Conservation (phyloP, 257 asterid species). For the Agastache rugosa region DNA sequence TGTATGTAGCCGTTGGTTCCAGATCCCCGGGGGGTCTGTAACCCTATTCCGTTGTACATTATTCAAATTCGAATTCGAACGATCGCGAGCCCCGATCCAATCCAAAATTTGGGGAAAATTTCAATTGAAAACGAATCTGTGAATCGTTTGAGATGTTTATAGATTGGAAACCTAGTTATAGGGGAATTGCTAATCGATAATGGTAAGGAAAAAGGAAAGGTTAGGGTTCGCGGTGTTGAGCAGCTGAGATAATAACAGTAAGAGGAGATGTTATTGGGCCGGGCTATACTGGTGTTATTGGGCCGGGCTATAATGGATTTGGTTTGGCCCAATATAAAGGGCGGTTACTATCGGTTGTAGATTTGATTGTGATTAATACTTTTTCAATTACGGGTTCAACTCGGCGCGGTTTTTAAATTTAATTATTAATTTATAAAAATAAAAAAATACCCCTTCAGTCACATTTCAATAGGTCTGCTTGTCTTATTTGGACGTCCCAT, state of each 20-base stretch:
- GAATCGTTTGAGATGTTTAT: background rate
- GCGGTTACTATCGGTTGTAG: too few relatives aligned
- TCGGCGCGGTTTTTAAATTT: too few relatives aligned
- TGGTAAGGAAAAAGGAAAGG: background rate
- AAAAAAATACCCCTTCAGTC: too few relatives aligned
- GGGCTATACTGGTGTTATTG: background rate
- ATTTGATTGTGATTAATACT: too few relatives aligned
- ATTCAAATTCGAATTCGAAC: background rate
- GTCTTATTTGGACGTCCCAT: too few relatives aligned
- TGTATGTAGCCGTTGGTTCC: constrained; percentile 94
- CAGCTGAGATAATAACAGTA: background rate
- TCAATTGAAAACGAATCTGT: background rate
- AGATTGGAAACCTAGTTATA: background rate
- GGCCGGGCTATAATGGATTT: too few relatives aligned
- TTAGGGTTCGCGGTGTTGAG: background rate
- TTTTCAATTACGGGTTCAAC: too few relatives aligned
- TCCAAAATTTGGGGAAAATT: background rate
- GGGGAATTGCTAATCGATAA: background rate
- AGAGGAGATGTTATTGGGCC: background rate
- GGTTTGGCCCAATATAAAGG: background rate
- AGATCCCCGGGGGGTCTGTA: constrained; percentile 90
- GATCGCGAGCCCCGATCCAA: background rate
- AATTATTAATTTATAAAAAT: too few relatives aligned
- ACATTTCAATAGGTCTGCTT: too few relatives aligned
- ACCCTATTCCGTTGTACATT: constrained; percentile 94